Percentiles rank a stretch among this genome's conserved stretches.
Conservation (phyloP, 1,284 basidiomycete genomes). For the Caloboletus inedulis region DNA sequence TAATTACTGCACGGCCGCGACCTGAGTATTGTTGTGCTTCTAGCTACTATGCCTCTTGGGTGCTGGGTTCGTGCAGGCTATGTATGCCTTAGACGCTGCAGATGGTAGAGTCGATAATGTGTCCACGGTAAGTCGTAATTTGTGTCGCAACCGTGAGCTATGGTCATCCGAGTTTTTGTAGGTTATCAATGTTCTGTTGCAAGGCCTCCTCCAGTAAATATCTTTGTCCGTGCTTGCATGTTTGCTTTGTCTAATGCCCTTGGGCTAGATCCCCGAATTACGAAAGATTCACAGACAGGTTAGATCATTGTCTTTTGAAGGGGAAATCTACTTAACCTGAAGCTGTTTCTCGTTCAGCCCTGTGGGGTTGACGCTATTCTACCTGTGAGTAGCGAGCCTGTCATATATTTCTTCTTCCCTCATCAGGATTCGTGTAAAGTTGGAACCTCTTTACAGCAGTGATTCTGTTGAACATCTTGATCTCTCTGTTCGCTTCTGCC, state of each 20-base stretch:
- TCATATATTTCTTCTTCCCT: background rate
- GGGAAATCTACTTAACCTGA: constrained; percentile 15
- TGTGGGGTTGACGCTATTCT: constrained; percentile 76
- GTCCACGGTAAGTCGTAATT: constrained; percentile 37
- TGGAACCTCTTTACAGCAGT: constrained; percentile 89
- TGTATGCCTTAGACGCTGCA: constrained; percentile 89
- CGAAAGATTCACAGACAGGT: constrained; percentile 58
- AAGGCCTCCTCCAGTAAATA: constrained; percentile 75
- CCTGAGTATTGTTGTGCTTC: constrained; percentile 6
- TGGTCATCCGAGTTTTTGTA: constrained; percentile 25
- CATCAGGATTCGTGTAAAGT: constrained; percentile 35
- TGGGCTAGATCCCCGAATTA: constrained; percentile 73
- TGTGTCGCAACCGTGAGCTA: background rate
- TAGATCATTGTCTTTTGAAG: constrained; percentile 1
- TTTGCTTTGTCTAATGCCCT: constrained; percentile 1
- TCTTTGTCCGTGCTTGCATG: background rate
- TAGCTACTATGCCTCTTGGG: constrained; percentile 78
- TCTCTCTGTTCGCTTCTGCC: constrained; percentile 90
- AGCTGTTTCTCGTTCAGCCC: constrained; percentile 39
- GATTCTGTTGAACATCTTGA: constrained; percentile 90
- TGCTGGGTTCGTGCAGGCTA: constrained; percentile 80
- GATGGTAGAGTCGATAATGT: constrained; percentile 71
- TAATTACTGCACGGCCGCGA: background rate
- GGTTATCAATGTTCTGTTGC: constrained; percentile 75
- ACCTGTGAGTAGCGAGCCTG: constrained; percentile 53